Conservation (phyloP, 768 basidiomycete genomes). For the Calocybe cyanea region DNA sequence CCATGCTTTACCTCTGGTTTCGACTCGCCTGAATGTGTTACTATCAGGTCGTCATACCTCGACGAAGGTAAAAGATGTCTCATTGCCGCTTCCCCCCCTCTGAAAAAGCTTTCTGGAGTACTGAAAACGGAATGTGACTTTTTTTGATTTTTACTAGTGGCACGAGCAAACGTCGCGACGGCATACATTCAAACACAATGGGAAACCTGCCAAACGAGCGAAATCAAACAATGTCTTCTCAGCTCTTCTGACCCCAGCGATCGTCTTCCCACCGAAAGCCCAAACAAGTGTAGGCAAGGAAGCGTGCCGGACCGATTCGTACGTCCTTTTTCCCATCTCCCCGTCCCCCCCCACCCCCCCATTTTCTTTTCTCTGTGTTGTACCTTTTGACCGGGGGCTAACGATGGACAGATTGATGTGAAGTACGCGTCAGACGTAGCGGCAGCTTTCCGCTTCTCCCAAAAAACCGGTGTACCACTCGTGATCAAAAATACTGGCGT, state of each 20-base stretch:
- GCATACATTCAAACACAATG: constrained; percentile 41
- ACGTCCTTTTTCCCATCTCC: constrained; percentile 9
- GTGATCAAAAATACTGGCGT: constrained; percentile 53
- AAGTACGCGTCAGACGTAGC: constrained; percentile 32
- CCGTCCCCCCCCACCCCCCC: neutral
- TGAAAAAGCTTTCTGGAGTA: constrained; percentile 12
- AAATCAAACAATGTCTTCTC: constrained; percentile 43
- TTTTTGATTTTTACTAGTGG: too few species aligned
- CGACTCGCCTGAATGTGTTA: constrained; percentile 14
- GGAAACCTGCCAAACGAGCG: constrained; percentile 49
- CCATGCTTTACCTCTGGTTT: constrained; percentile 19
- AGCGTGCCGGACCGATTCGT: constrained; percentile 38
- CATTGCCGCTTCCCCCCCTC: constrained; percentile 22
- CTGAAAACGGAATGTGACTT: too few species aligned
- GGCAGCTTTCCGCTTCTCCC: constrained; percentile 42
- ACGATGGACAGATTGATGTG: constrained; percentile 29
- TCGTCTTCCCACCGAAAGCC: constrained; percentile 17
- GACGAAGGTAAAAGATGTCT: constrained; percentile 19
- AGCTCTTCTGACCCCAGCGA: constrained; percentile 33
- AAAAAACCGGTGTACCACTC: constrained; percentile 33
- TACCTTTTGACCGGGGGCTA: too few species aligned
- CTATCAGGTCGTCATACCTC: constrained; percentile 15
- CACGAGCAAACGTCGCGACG: constrained; percentile 19
- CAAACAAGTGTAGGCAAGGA: constrained; percentile 30
- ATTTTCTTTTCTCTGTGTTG: too few species aligned